A percentile compares a stretch with the other conserved stretches of the same genome.
These are phyloP conservation scores for Sordaria brevicollis DNA, from an alignment of 495 filamentous ascomycete species.

Conservation along the genomic window DNA sequence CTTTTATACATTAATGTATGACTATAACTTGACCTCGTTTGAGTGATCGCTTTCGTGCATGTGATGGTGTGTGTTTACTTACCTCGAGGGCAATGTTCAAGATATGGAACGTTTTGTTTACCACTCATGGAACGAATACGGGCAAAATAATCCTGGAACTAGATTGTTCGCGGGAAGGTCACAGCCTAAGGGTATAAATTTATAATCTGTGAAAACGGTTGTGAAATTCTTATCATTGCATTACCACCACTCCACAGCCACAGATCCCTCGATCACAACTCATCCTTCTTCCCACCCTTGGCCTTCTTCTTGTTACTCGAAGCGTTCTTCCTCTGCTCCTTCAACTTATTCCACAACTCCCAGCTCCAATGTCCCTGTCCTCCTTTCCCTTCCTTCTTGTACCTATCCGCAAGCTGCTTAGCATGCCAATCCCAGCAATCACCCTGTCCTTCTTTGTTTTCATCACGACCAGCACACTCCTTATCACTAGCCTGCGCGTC, in stretches of 20 bases:
- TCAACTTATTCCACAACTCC: constrained; percentile 16
- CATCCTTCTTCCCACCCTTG: constrained; percentile 5
- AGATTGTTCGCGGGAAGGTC: background rate
- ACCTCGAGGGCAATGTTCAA: background rate
- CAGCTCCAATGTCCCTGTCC: constrained; percentile 21
- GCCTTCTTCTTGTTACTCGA: background rate
- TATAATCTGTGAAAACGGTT: no score
- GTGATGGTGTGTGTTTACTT: background rate
- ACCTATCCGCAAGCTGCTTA: constrained; percentile 11
- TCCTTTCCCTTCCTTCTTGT: constrained; percentile 4
- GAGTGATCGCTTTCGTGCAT: background rate
- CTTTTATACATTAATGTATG: background rate
- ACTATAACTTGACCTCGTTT: background rate
- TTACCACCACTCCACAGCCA: background rate
- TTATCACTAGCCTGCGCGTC: constrained; percentile 10
- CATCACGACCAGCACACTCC: constrained; percentile 10
- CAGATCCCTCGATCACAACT: constrained; percentile 2
- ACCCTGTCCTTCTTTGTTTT: constrained; percentile 8
- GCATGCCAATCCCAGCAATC: constrained; percentile 34
- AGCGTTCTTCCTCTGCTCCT: constrained; percentile 10
- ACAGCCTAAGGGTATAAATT: background rate
- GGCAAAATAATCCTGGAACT: background rate
- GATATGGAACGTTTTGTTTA: background rate
- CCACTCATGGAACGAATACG: background rate
- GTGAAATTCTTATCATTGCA: no score